Conservation (phyloP, 371 early-diverging fungal genomes). For the Circinella umbellata region DNA sequence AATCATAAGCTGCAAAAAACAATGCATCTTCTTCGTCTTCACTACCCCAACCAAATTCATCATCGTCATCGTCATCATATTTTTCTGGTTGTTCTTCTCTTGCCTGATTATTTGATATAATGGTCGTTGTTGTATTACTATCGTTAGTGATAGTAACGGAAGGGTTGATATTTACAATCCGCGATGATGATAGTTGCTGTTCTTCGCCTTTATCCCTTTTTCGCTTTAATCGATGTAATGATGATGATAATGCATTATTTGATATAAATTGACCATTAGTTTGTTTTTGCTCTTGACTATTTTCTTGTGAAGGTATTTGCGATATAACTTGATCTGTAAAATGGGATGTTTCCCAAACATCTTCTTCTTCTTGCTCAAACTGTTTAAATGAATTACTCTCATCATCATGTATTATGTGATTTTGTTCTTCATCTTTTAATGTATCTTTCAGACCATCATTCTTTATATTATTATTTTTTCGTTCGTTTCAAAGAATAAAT, state of each 20-base stretch:
- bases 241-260: too few relatives aligned
- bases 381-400: neutral
- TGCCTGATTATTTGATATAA: too few relatives aligned
- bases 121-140: too few relatives aligned
- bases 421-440: neutral
- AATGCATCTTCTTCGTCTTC: conserved; percentile 8
- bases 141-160: too few relatives aligned
- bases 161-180: too few relatives aligned
- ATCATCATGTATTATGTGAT: neutral
- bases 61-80: neutral
- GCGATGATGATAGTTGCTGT: too few relatives aligned
- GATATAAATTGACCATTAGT: too few relatives aligned
- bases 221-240: conserved; percentile 8
- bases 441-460: conserved; percentile 6
- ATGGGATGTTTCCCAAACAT: neutral
- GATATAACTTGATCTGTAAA: conserved; percentile 10
- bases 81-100: too few relatives aligned
- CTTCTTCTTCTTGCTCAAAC: neutral
- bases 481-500: neutral
- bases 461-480: neutral
- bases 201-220: neutral
- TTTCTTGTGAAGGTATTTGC: conserved; percentile 6
- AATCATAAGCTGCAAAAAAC: conserved; percentile 4
- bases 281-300: neutral
- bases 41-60: conserved; percentile 3